A percentile compares a stretch with the other conserved stretches of the same genome.
These are phyloP conservation scores for Solanum medicagineum DNA, from an alignment of 257 asterid species.

Conservation along the genomic window DNA sequence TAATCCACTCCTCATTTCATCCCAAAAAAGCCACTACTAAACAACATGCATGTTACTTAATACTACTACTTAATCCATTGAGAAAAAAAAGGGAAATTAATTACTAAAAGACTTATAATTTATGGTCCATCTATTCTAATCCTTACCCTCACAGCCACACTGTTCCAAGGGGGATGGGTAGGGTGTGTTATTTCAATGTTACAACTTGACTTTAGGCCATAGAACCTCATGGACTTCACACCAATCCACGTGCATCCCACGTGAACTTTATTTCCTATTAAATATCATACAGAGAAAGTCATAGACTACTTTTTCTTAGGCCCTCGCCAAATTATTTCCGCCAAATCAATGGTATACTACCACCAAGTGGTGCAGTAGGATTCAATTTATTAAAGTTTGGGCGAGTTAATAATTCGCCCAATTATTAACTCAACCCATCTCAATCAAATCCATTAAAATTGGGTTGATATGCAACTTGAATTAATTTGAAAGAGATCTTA, in stretches of 20 bases:
- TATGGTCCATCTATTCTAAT: neutral
- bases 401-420: too few relatives aligned
- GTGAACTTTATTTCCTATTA: neutral
- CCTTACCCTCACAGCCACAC: neutral
- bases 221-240: neutral
- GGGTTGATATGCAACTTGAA: too few relatives aligned
- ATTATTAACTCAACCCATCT: too few relatives aligned
- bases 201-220: neutral
- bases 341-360: neutral
- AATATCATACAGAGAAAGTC: neutral
- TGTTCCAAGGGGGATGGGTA: neutral
- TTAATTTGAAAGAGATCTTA: too few relatives aligned
- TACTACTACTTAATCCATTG: neutral
- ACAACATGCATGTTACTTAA: neutral
- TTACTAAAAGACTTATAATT: neutral
- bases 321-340: neutral
- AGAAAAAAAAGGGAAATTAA: neutral
- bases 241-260: neutral
- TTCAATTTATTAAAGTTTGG: too few relatives aligned
- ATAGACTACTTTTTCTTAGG: neutral
- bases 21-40: neutral
- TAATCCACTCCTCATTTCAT: neutral
- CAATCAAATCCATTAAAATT: rapidly evolving
- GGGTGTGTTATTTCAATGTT: neutral
- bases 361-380: too few relatives aligned